A percentile compares a stretch with the other conserved stretches of the same genome.
These are phyloP conservation scores for Tolypocladium pustulatum DNA, from an alignment of 2,329 filamentous ascomycete genomes.

Conservation along the genomic window DNA sequence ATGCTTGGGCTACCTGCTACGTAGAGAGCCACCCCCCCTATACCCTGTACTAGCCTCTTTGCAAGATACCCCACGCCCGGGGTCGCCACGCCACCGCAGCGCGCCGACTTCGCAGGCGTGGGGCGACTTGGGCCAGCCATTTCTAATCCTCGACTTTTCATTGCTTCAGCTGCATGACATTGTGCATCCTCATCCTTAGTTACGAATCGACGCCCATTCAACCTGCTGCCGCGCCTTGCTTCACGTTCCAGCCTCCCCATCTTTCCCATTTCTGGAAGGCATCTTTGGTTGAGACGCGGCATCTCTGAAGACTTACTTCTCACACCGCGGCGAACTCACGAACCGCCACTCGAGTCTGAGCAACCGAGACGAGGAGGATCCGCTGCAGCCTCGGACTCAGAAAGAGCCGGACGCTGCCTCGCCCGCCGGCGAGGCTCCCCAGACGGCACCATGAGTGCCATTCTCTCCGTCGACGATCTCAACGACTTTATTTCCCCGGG, in stretches of 20 bases:
- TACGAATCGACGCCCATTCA: not conserved
- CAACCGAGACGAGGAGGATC: not conserved
- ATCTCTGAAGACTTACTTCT: not conserved
- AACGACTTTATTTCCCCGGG: slow-evolving; percentile 99
- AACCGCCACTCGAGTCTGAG: not conserved
- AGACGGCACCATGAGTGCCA: slow-evolving; percentile 69
- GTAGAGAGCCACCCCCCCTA: not conserved
- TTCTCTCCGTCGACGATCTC: slow-evolving; percentile 89
- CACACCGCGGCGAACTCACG: not conserved
- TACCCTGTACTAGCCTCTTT: not conserved
- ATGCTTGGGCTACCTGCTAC: too few species aligned
- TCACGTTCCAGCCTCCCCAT: not conserved
- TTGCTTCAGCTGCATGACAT: slow-evolving; percentile 11
- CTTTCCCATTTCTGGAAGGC: not conserved
- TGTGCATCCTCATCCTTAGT: not conserved
- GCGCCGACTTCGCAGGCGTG: slow-evolving; percentile 5
- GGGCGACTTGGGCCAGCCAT: slow-evolving; percentile 8
- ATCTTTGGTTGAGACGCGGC: not conserved
- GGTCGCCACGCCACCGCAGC: not conserved
- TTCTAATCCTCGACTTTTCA: slow-evolving; percentile 22
- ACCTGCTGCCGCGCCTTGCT: not conserved
- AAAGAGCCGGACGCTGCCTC: not conserved
- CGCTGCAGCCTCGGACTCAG: not conserved
- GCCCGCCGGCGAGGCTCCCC: not conserved
- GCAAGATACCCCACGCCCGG: too few species aligned